These are phyloP conservation scores for Zarea fungicola DNA, from an alignment of 2,329 filamentous ascomycete genomes.

Conservation along the genomic window DNA sequence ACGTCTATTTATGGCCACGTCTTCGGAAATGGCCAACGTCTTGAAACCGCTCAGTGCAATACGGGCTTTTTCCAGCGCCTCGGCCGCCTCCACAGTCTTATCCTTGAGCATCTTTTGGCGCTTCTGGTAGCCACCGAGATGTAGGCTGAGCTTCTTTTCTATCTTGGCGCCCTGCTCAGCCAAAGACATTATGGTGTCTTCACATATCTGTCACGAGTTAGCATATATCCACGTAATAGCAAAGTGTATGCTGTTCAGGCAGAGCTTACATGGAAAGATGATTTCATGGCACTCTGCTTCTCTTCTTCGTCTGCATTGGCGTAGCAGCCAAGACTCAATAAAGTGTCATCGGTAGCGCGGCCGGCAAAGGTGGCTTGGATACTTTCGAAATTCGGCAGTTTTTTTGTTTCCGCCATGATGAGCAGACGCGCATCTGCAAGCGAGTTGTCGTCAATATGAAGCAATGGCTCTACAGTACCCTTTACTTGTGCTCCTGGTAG, in stretches of 20 bases:
- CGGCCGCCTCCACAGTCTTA: conserved; percentile 72
- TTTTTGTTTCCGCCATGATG: conserved; percentile 64
- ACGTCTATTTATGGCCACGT: conserved; percentile 66
- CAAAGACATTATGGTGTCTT: conserved; percentile 65
- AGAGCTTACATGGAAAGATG: conserved; percentile 69
- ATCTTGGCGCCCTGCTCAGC: conserved; percentile 81
- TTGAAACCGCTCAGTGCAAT: conserved; percentile 69
- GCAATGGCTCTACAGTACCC: conserved; percentile 55
- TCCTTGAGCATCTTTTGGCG: conserved; percentile 73
- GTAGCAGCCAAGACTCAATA: conserved; percentile 79
- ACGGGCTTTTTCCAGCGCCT: conserved; percentile 67
- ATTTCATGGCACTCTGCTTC: conserved; percentile 55
- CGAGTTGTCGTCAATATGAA: conserved; percentile 62
- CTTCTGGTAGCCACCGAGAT: conserved; percentile 86
- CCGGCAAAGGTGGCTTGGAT: conserved; percentile 51
- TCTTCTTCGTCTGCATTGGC: conserved; percentile 70
- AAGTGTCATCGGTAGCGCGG: conserved; percentile 48
- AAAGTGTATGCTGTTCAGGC: background rate
- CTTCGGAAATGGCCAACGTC: conserved; percentile 72
- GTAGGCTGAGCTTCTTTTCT: conserved; percentile 86
- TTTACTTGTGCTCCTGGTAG: conserved; percentile 62
- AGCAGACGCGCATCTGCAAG: conserved; percentile 72
- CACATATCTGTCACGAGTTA: conserved; percentile 50
- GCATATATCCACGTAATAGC: background rate
- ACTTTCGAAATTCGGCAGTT: conserved; percentile 41